These are phyloP conservation scores for Cyclotella sp. DNA, from an alignment of 108 stramenopile genomes.

Conservation along the genomic window DNA sequence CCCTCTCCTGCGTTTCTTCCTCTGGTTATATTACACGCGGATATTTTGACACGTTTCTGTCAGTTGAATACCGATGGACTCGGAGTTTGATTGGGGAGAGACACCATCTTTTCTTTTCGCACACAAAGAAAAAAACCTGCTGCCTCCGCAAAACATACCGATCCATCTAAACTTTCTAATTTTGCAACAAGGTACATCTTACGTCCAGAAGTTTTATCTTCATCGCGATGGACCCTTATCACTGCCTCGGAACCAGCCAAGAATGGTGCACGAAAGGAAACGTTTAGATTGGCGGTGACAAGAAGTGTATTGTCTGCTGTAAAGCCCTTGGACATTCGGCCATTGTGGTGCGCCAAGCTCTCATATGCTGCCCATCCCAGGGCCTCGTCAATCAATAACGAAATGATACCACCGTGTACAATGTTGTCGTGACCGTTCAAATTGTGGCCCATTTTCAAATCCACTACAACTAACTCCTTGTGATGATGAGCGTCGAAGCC, in stretches of 20 bases:
- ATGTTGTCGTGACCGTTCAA: conserved; percentile 46
- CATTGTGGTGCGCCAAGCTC: conserved; percentile 16
- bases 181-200: conserved; percentile 42
- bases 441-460: conserved; percentile 24
- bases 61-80: too few species aligned
- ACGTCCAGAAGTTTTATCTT: conserved; percentile 19
- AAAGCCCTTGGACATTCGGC: neutral
- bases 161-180: conserved; percentile 46
- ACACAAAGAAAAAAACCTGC: conserved; percentile 10
- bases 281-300: conserved; percentile 49
- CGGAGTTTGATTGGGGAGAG: too few species aligned
- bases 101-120: neutral
- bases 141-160: conserved; percentile 47
- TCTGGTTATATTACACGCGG: too few species aligned
- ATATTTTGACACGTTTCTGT: too few species aligned
- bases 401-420: conserved; percentile 55
- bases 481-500: neutral
- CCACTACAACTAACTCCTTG: conserved; percentile 35
- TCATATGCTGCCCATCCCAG: conserved; percentile 43
- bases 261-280: conserved; percentile 44
- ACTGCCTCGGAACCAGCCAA: conserved; percentile 35
- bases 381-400: conserved; percentile 43
- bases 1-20: too few species aligned
- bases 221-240: conserved; percentile 38
- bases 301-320: neutral